A percentile compares a stretch with the other conserved stretches of the same genome.
Conservation (phyloP, 352 stramenopile genomes). For the Hyaloperonospora arabidopsidis region DNA sequence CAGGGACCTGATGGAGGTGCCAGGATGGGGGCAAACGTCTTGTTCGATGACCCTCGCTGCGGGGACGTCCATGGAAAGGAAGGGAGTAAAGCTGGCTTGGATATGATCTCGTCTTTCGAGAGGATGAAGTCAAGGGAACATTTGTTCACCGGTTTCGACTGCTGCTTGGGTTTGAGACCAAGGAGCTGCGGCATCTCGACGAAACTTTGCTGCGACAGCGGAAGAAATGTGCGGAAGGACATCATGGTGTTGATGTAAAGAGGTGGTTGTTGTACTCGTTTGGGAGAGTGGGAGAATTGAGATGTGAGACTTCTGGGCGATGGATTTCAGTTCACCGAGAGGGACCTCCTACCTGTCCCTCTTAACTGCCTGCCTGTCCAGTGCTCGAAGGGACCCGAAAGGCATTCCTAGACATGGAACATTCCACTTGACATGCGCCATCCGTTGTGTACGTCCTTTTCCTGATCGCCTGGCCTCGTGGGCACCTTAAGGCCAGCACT, state of each 20-base stretch:
- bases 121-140: slow-evolving; percentile 53
- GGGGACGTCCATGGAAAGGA: slow-evolving; percentile 29
- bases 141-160: slow-evolving; percentile 34
- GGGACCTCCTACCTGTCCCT: slow-evolving; percentile 11
- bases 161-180: slow-evolving; percentile 19
- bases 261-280: slow-evolving; percentile 22
- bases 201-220: slow-evolving; percentile 30
- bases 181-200: slow-evolving; percentile 34
- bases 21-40: slow-evolving; percentile 30
- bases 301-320: slow-evolving; percentile 17
- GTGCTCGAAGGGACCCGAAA: slow-evolving; percentile 17
- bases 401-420: slow-evolving; percentile 22
- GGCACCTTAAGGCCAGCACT: slow-evolving; percentile 27
- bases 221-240: slow-evolving; percentile 35
- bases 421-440: slow-evolving; percentile 40
- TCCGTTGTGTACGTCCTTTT: slow-evolving; percentile 26
- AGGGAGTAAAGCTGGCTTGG: slow-evolving; percentile 18
- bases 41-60: slow-evolving; percentile 27
- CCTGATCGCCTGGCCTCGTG: slow-evolving; percentile 21
- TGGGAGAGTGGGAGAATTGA: slow-evolving; percentile 28
- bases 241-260: slow-evolving; percentile 26
- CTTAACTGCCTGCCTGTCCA: slow-evolving; percentile 18
- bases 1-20: slow-evolving; percentile 22
- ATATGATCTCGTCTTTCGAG: slow-evolving; percentile 16
- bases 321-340: slow-evolving; percentile 28